Percentiles rank a stretch among this genome's conserved stretches.
Evolutionary conservation across 2,329 filamentous ascomycete genomes (phyloP).

Genomic region (Ceratocystis alfenasii): DNA sequence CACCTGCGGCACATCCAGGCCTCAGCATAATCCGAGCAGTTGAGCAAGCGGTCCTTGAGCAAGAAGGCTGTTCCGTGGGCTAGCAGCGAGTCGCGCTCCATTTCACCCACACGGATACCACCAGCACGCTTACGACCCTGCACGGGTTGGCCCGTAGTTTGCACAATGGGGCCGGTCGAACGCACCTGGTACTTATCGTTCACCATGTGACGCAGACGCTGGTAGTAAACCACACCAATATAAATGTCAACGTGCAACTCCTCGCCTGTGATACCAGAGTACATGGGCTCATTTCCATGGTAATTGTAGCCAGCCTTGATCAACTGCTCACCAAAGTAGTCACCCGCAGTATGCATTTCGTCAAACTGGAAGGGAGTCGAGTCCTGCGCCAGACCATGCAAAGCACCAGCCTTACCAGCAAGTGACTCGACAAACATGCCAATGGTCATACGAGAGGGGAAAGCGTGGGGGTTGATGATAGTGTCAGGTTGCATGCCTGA

Average conservation of each 20-base stretch:
- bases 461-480: conserved; percentile 99
- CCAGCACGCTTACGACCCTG: conserved; percentile 93
- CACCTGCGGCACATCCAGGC: conserved; percentile 83
- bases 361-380: conserved; percentile 91
- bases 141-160: conserved; percentile 87
- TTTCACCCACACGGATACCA: conserved; percentile 97
- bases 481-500: conserved; percentile 92
- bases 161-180: conserved; percentile 84
- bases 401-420: conserved; percentile 83
- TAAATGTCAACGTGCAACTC: conserved; percentile 94
- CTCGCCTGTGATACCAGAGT: conserved; percentile 89
- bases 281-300: conserved; percentile 97
- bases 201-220: conserved; percentile 96
- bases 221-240: conserved; percentile 94
- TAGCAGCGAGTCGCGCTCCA: conserved; percentile 92
- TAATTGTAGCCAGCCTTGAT: conserved; percentile 95
- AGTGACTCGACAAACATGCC: conserved; percentile 98
- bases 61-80: conserved; percentile 93
- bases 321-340: conserved; percentile 93
- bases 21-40: conserved; percentile 87
- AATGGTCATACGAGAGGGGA: conserved; percentile 98
- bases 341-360: conserved; percentile 79
- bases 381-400: conserved; percentile 93
- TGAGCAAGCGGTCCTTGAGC: conserved; percentile 87
- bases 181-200: conserved; percentile 99